A percentile compares a stretch with the other conserved stretches of the same genome.
Evolutionary conservation across 331 rosid species (phyloP).

Genomic region (Telfairia occidentalis): DNA sequence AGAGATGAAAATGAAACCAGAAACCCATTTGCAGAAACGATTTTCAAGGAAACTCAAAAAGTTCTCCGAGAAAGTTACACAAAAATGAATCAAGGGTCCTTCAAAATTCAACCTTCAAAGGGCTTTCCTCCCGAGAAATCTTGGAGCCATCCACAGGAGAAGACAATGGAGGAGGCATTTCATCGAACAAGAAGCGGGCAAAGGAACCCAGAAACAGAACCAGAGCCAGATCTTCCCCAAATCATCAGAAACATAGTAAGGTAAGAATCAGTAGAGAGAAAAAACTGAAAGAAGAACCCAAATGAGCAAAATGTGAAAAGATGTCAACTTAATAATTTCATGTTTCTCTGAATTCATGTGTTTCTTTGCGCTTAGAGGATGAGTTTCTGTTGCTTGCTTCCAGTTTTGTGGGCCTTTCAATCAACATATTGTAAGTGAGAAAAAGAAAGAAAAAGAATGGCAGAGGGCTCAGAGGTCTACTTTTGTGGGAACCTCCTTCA

Average conservation of each 20-base stretch:
- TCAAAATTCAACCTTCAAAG: neutral
- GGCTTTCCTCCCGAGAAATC: neutral
- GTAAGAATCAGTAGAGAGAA: conserved; percentile 2
- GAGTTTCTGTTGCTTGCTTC: conserved; percentile 23
- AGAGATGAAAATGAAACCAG: conserved; percentile 7
- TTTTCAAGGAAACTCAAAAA: neutral
- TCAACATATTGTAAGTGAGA: conserved; percentile 10
- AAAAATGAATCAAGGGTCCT: neutral
- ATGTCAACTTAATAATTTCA: conserved; percentile 32
- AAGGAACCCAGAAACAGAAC: conserved; percentile 12
- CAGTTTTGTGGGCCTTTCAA: conserved; percentile 37
- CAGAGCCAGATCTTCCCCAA: conserved; percentile 10
- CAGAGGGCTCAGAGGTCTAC: conserved; percentile 21
- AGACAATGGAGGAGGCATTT: conserved; percentile 10
- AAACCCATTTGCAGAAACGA: conserved; percentile 1
- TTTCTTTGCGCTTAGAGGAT: conserved; percentile 19
- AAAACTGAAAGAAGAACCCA: neutral
- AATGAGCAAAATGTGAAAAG: conserved; percentile 10
- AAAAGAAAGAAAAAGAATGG: conserved; percentile 18
- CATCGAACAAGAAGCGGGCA: conserved; percentile 16
- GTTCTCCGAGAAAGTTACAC: neutral
- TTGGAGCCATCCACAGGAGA: neutral
- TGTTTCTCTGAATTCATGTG: conserved; percentile 10
- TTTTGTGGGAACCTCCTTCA: conserved; percentile 25
- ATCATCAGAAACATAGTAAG: conserved; percentile 13